Evolutionary conservation across 2,329 filamentous ascomycete species (phyloP).

Genomic region (Graphiopsis chlorocephala): DNA sequence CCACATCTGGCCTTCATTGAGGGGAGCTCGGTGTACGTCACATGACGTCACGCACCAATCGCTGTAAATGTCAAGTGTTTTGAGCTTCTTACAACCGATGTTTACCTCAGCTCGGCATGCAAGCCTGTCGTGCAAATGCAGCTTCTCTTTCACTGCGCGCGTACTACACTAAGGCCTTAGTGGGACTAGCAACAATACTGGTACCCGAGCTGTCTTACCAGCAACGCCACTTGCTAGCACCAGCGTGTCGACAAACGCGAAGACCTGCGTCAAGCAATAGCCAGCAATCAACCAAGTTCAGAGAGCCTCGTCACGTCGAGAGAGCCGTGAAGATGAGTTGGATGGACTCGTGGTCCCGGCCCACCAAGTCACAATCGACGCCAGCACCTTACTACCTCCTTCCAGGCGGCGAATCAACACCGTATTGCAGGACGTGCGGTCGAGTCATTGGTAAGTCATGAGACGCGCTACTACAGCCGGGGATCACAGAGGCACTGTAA

Average conservation of each 20-base stretch:
- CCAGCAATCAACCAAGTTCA: not conserved
- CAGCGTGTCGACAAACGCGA: not conserved
- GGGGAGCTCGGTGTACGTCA: not conserved
- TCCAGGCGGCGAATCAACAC: slow-evolving; percentile 1
- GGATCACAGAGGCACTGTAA: not conserved
- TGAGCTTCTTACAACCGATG: not conserved
- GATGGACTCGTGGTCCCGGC: slow-evolving; percentile 14
- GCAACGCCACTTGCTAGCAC: not conserved
- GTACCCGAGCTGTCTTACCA: not conserved
- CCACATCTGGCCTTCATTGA: no score
- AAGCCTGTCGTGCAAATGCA: not conserved
- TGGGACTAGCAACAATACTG: not conserved
- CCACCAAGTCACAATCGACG: not conserved
- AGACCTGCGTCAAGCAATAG: not conserved
- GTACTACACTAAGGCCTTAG: not conserved
- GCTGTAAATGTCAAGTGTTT: not conserved
- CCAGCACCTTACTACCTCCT: slow-evolving; percentile 12
- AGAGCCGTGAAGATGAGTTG: slow-evolving; percentile 6
- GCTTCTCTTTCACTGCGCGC: not conserved
- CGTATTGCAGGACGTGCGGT: slow-evolving; percentile 57
- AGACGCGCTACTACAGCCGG: not conserved
- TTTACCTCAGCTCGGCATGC: not conserved
- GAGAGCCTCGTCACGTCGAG: not conserved
- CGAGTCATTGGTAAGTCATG: slow-evolving; percentile 44
- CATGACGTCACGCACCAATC: not conserved